Percentiles rank a stretch among this genome's conserved stretches.
Evolutionary conservation across 1,284 basidiomycete species (phyloP).

Genomic region (Trichosporon sp.): DNA sequence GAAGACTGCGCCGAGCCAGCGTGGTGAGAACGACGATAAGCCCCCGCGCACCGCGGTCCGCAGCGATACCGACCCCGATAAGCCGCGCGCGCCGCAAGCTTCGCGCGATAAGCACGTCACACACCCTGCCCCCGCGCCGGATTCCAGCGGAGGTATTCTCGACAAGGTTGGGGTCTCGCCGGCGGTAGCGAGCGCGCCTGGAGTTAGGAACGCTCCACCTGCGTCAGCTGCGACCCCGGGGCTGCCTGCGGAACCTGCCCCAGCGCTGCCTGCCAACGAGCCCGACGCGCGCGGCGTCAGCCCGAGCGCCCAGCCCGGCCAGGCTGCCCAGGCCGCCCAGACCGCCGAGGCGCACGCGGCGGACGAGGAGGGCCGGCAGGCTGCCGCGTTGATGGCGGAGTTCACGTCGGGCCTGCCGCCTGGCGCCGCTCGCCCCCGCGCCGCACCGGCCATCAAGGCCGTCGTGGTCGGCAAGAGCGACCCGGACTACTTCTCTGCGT

Average conservation of each 20-base stretch:
- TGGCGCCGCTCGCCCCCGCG: background rate
- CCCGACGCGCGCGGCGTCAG: background rate
- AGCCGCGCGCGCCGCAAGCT: too few relatives aligned
- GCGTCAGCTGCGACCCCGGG: too few relatives aligned
- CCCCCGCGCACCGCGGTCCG: background rate
- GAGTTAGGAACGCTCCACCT: background rate
- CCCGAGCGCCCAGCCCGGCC: background rate
- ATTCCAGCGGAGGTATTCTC: background rate
- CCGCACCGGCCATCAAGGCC: background rate
- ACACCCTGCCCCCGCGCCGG: background rate
- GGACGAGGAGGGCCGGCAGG: background rate
- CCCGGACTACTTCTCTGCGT: background rate
- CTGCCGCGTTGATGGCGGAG: background rate
- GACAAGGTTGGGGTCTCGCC: background rate
- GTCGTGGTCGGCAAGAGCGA: background rate
- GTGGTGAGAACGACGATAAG: background rate
- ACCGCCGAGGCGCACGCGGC: background rate
- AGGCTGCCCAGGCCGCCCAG: too few relatives aligned
- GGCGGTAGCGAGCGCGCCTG: too few relatives aligned
- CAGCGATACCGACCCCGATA: background rate
- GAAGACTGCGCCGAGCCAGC: background rate
- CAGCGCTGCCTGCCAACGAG: background rate
- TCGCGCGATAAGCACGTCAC: background rate
- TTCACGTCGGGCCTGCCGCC: background rate
- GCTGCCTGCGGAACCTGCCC: background rate